Evolutionary conservation across 768 basidiomycete species (phyloP).

Genomic region (Serendipita vermifera): DNA sequence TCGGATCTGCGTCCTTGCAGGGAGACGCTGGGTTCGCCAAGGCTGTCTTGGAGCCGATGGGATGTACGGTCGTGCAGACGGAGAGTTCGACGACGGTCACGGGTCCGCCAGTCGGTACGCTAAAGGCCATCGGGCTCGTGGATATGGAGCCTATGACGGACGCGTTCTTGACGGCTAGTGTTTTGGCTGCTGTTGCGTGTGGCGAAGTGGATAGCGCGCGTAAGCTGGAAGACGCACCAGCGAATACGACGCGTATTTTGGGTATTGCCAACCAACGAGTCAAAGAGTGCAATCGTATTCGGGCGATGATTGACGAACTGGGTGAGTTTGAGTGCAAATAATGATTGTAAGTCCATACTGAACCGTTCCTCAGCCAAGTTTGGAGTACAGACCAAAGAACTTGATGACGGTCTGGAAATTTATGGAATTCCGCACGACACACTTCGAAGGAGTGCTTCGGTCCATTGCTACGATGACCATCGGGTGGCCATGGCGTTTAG

Average conservation of each 20-base stretch:
- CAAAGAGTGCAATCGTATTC: slow-evolving; percentile 95
- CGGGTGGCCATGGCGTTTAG: slow-evolving; percentile 98
- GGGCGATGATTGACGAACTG: slow-evolving; percentile 91
- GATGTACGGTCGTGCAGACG: slow-evolving; percentile 82
- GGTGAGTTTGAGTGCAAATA: slow-evolving; percentile 33
- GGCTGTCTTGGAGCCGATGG: slow-evolving; percentile 89
- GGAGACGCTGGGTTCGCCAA: slow-evolving; percentile 96
- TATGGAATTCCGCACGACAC: slow-evolving; percentile 57
- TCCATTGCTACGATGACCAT: slow-evolving; percentile 97
- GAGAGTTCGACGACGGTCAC: slow-evolving; percentile 79
- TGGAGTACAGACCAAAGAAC: slow-evolving; percentile 80
- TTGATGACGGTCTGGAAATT: slow-evolving; percentile 86
- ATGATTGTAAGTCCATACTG: background rate
- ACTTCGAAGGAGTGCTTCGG: slow-evolving; percentile 56
- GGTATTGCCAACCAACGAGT: slow-evolving; percentile 98
- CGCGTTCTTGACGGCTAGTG: slow-evolving; percentile 92
- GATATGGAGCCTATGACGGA: slow-evolving; percentile 99
- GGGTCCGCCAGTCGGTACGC: slow-evolving; percentile 69
- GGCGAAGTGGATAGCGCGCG: slow-evolving; percentile 31
- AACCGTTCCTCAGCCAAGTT: slow-evolving; percentile 58
- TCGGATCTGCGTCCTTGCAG: slow-evolving; percentile 81
- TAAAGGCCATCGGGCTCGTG: slow-evolving; percentile 72
- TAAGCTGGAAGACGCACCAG: slow-evolving; percentile 24
- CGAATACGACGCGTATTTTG: slow-evolving; percentile 56
- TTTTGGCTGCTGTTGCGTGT: slow-evolving; percentile 71